Percentiles rank a stretch among this genome's conserved stretches.
These are phyloP conservation scores for Kwoniella shivajii DNA, from an alignment of 1,284 basidiomycete genomes.

Conservation along the genomic window DNA sequence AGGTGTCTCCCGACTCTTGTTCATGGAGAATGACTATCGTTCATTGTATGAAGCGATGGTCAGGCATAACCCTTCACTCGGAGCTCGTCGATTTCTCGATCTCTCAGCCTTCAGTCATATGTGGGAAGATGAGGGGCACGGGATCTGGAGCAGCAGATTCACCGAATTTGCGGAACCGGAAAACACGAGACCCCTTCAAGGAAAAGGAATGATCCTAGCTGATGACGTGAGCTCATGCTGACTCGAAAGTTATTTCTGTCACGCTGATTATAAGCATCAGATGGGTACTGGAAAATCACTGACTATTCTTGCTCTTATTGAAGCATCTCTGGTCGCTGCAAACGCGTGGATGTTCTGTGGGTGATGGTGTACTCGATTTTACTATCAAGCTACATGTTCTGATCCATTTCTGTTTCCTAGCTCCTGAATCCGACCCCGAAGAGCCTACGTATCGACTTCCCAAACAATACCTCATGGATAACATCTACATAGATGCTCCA, in stretches of 20 bases:
- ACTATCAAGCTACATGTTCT: neutral
- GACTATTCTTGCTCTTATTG: conserved; percentile 5
- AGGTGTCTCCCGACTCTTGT: neutral
- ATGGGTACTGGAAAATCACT: conserved; percentile 9
- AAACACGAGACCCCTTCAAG: conserved; percentile 4
- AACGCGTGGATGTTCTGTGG: conserved; percentile 1
- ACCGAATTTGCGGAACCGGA: neutral
- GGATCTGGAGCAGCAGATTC: neutral
- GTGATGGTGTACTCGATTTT: neutral
- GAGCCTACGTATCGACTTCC: conserved; percentile 1
- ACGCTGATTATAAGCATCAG: neutral
- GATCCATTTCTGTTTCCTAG: neutral
- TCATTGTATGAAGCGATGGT: neutral
- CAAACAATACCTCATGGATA: neutral
- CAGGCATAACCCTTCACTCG: neutral
- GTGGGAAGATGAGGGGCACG: neutral
- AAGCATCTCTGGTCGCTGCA: neutral
- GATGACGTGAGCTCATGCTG: conserved; percentile 3
- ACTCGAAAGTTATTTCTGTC: neutral
- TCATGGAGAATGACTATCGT: conserved; percentile 2
- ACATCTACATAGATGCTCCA: neutral
- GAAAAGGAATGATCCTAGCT: conserved; percentile 6
- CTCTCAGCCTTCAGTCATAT: conserved; percentile 2
- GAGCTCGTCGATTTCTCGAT: neutral
- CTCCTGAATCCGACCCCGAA: neutral